Evolutionary conservation across 306 rosid species (phyloP).

Genomic region (Castanea crenata): DNA sequence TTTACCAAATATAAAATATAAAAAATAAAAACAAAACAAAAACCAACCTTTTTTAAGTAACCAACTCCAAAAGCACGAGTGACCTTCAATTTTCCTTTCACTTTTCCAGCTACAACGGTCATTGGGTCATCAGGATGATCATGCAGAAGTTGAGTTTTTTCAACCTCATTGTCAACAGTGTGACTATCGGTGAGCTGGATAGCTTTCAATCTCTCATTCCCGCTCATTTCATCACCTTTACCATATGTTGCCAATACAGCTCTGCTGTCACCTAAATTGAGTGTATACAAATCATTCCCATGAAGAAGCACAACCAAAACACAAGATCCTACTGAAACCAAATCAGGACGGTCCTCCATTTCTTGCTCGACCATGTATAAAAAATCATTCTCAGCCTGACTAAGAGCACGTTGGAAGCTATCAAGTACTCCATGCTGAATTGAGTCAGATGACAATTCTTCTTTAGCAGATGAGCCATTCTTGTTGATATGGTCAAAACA

Average conservation of each 20-base stretch:
- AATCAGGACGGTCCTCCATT: constrained; percentile 94
- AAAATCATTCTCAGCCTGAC: constrained; percentile 87
- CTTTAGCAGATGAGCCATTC: constrained; percentile 28
- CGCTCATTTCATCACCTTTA: constrained; percentile 23
- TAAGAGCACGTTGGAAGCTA: constrained; percentile 67
- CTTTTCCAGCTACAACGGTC: constrained; percentile 65
- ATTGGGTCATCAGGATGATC: constrained; percentile 90
- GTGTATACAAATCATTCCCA: constrained; percentile 81
- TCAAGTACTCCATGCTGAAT: constrained; percentile 65
- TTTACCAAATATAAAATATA: background rate
- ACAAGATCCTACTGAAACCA: constrained; percentile 94
- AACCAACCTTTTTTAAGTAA: constrained; percentile 83
- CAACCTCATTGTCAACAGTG: constrained; percentile 74
- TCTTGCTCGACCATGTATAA: constrained; percentile 96
- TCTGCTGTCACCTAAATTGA: constrained; percentile 91
- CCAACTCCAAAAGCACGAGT: constrained; percentile 99
- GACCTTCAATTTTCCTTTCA: constrained; percentile 92
- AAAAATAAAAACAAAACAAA: background rate
- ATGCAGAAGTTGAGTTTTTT: constrained; percentile 51
- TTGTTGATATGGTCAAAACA: constrained; percentile 18
- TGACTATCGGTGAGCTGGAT: constrained; percentile 91
- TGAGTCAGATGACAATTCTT: constrained; percentile 25
- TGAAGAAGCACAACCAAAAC: constrained; percentile 85
- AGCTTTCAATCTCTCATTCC: constrained; percentile 50
- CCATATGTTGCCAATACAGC: constrained; percentile 74